phyloP scores from a whole-genome alignment of 2,329 filamentous ascomycete genomes.

The Clonostachys chloroleuca region DNA sequence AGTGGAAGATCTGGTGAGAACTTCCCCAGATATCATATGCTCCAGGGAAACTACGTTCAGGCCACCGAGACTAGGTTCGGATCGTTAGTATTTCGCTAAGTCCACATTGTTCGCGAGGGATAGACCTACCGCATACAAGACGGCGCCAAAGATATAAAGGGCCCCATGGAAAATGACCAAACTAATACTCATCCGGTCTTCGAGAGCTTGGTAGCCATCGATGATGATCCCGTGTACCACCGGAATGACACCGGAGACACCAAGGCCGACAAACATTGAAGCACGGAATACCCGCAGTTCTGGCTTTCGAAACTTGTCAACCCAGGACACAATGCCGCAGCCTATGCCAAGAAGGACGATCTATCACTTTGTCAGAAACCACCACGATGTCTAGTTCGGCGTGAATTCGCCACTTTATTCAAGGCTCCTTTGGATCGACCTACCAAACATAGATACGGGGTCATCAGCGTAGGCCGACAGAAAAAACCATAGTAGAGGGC shows the following conservation, averaged over 20 bases:
- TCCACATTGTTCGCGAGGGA: neutral
- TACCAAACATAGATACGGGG: constrained; percentile 72
- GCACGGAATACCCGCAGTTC: constrained; percentile 81
- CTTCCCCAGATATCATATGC: constrained; percentile 86
- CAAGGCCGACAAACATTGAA: constrained; percentile 84
- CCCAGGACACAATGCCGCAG: constrained; percentile 72
- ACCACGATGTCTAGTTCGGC: too few species aligned
- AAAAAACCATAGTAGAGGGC: constrained; percentile 85
- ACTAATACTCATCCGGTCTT: constrained; percentile 70
- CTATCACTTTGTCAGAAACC: constrained; percentile 33
- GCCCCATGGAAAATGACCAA: constrained; percentile 78
- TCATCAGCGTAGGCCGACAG: constrained; percentile 61
- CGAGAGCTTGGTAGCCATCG: constrained; percentile 63
- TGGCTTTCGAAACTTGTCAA: constrained; percentile 80
- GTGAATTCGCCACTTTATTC: neutral
- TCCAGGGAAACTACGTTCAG: constrained; percentile 75
- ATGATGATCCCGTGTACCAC: constrained; percentile 70
- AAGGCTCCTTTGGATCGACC: constrained; percentile 16
- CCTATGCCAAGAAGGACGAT: constrained; percentile 74
- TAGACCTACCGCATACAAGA: constrained; percentile 71
- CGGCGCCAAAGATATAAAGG: constrained; percentile 82
- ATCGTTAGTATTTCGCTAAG: neutral
- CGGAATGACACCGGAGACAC: constrained; percentile 77
- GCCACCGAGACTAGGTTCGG: constrained; percentile 62
- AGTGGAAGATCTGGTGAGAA: constrained; percentile 95